phyloP scores from a whole-genome alignment of 1,284 basidiomycete genomes.

The Chalciporus sp. region DNA sequence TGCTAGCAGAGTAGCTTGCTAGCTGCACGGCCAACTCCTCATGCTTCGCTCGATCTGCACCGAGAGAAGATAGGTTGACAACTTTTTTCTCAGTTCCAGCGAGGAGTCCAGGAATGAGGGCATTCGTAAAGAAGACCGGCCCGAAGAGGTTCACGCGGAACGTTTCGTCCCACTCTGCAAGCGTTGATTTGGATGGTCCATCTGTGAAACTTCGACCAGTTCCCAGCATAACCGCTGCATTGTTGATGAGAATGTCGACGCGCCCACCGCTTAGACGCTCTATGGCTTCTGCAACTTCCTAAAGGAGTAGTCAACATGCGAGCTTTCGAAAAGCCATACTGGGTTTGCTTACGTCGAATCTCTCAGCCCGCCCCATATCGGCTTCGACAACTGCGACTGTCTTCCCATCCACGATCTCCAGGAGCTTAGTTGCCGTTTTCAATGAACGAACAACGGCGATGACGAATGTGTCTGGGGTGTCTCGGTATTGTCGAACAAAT shows the following conservation, averaged over 20 bases:
- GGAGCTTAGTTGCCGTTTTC: conserved; percentile 1
- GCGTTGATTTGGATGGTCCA: conserved; percentile 6
- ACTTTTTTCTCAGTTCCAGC: conserved; percentile 1
- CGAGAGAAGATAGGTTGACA: conserved; percentile 8
- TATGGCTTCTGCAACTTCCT: conserved; percentile 2
- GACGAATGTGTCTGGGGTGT: background rate
- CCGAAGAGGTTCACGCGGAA: conserved; percentile 6
- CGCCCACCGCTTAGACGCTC: conserved; percentile 1
- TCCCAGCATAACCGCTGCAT: conserved; percentile 3
- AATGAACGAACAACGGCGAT: conserved; percentile 7
- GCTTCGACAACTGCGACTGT: conserved; percentile 5
- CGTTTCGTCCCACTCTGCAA: conserved; percentile 9
- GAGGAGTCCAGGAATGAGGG: conserved; percentile 5
- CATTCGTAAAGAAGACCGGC: conserved; percentile 8
- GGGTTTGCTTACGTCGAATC: background rate
- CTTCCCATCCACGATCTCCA: background rate
- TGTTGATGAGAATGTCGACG: conserved; percentile 5
- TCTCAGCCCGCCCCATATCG: conserved; percentile 4
- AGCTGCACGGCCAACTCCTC: conserved; percentile 3
- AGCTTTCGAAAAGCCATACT: background rate
- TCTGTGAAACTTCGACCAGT: conserved; percentile 1
- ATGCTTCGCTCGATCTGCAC: conserved; percentile 3
- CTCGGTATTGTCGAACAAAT: conserved; percentile 6
- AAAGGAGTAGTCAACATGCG: background rate
- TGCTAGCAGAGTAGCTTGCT: conserved; percentile 10